phyloP scores from a whole-genome alignment of 2,329 filamentous ascomycete species.

The Scedosporium minutisporum region DNA sequence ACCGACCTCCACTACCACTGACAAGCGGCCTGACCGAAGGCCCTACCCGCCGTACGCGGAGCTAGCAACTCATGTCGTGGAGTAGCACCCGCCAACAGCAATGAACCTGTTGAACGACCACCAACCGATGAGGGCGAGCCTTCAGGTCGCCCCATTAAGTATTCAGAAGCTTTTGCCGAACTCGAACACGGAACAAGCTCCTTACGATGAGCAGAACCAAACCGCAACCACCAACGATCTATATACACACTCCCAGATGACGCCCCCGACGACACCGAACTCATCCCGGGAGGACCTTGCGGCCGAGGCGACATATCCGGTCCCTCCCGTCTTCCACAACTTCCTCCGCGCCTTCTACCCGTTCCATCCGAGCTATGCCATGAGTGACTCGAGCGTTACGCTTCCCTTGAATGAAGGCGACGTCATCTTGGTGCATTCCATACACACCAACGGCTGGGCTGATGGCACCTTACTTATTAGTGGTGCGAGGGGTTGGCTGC shows the following conservation, averaged over 20 bases:
- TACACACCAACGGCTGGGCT: constrained; percentile 97
- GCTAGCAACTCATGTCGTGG: constrained; percentile 1
- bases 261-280: constrained; percentile 67
- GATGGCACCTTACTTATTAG: constrained; percentile 84
- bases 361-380: constrained; percentile 70
- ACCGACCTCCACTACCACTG: background rate
- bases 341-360: constrained; percentile 91
- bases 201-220: constrained; percentile 20
- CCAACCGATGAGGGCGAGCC: constrained; percentile 43
- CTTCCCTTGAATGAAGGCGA: constrained; percentile 84
- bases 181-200: background rate
- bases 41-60: constrained; percentile 1
- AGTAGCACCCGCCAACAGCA: background rate
- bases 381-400: constrained; percentile 79
- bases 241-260: constrained; percentile 54
- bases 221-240: constrained; percentile 26
- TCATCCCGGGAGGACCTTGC: constrained; percentile 51
- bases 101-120: constrained; percentile 14
- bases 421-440: constrained; percentile 86
- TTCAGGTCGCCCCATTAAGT: constrained; percentile 50
- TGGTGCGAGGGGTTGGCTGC: constrained; percentile 85
- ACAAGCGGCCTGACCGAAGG: background rate
- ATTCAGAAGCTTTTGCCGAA: constrained; percentile 33
- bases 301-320: constrained; percentile 23
- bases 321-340: constrained; percentile 73